phyloP scores from a whole-genome alignment of 371 early-diverging fungal species.

The Zychaea mexicana region DNA sequence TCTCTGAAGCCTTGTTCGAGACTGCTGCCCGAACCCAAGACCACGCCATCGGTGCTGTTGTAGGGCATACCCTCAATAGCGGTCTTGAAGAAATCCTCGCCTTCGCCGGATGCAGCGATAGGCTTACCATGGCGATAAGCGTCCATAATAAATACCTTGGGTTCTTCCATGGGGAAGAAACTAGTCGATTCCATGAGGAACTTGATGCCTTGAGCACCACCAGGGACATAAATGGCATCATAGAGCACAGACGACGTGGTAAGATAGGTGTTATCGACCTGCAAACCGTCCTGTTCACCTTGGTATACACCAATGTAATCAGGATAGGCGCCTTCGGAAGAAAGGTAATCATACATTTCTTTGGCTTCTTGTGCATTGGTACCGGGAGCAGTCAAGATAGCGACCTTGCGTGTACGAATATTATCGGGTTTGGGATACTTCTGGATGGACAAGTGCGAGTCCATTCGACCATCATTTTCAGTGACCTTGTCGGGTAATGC shows the following conservation, averaged over 20 bases:
- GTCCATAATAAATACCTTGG: constrained; percentile 30
- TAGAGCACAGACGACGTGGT: constrained; percentile 37
- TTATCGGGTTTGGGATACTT: constrained; percentile 31
- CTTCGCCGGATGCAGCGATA: constrained; percentile 32
- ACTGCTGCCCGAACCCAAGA: constrained; percentile 8
- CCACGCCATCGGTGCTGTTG: constrained; percentile 19
- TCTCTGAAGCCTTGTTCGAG: constrained; percentile 16
- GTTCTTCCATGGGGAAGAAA: constrained; percentile 38
- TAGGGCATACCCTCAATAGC: constrained; percentile 14
- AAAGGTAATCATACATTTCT: constrained; percentile 29
- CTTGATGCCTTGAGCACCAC: constrained; percentile 27
- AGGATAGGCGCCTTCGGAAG: constrained; percentile 29
- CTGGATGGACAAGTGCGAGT: constrained; percentile 34
- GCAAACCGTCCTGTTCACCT: constrained; percentile 25
- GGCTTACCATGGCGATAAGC: constrained; percentile 44
- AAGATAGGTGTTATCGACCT: constrained; percentile 25
- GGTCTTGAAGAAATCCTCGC: constrained; percentile 21
- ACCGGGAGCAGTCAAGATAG: constrained; percentile 40
- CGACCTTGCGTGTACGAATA: constrained; percentile 34
- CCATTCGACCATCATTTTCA: constrained; percentile 22
- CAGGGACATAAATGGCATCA: constrained; percentile 46
- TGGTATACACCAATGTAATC: constrained; percentile 27
- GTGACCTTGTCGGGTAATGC: constrained; percentile 25
- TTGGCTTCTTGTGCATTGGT: constrained; percentile 28
- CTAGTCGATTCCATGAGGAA: constrained; percentile 8